Conservation (phyloP, 768 basidiomycete genomes). For the Gloeostereum incarnatum region DNA sequence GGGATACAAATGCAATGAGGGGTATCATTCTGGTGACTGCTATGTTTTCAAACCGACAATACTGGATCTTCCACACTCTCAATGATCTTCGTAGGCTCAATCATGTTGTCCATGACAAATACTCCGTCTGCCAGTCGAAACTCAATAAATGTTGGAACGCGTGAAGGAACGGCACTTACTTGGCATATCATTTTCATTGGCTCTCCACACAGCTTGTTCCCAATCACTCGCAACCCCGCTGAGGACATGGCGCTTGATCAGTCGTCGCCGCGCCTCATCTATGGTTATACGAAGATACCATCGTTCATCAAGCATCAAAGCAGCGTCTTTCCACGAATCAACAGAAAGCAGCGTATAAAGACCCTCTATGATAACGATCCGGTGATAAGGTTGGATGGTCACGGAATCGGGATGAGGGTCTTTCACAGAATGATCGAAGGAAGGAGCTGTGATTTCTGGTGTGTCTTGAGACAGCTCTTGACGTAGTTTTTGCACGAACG, state of each 20-base stretch:
- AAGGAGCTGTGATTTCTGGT: slow-evolving; percentile 52
- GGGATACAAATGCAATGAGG: too few relatives aligned
- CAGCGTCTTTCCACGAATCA: slow-evolving; percentile 63
- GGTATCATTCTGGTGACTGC: too few relatives aligned
- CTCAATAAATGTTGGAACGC: neutral
- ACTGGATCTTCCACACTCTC: slow-evolving; percentile 21
- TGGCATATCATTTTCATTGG: slow-evolving; percentile 70
- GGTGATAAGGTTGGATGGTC: slow-evolving; percentile 50
- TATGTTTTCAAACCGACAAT: slow-evolving; percentile 3
- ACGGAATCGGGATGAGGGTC: slow-evolving; percentile 65
- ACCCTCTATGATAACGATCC: slow-evolving; percentile 83
- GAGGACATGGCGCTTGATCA: slow-evolving; percentile 66
- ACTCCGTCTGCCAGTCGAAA: slow-evolving; percentile 25
- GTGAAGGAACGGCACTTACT: slow-evolving; percentile 37
- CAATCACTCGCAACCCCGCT: slow-evolving; percentile 63
- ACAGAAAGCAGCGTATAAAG: slow-evolving; percentile 77
- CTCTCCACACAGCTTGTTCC: slow-evolving; percentile 60
- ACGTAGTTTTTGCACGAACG: slow-evolving; percentile 54
- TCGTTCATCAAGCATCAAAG: slow-evolving; percentile 61
- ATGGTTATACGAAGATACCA: slow-evolving; percentile 62
- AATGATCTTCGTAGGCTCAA: slow-evolving; percentile 35
- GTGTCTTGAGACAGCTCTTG: slow-evolving; percentile 16
- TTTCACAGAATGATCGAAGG: slow-evolving; percentile 83
- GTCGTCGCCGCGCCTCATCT: slow-evolving; percentile 43
- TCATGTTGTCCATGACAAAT: slow-evolving; percentile 33